Evolutionary conservation across 1,139 yeast species (phyloP), one percentile per base, ranked within the genome.

Genomic region (Sugiyamaella paludigena): DNA sequence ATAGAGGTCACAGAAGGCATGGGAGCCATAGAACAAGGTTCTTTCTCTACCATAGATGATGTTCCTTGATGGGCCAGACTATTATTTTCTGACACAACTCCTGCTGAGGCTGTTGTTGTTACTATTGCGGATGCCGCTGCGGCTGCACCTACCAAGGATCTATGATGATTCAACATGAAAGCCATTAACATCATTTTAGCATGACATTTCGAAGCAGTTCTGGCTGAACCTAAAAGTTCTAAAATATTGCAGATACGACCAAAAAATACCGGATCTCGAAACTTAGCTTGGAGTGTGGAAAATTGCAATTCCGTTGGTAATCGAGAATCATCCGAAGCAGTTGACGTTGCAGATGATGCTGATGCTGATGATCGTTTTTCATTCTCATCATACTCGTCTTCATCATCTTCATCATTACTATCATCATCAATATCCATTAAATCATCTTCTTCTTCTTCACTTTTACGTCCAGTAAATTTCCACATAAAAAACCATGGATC

Each of bases 161-260:
- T 42, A 37, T 55, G 55, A 39, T 56, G 59, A 42, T 51, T 49
- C 34, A 60, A 43, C 60, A 59, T 56, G 36, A 55, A 57, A 15
- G 60, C 64, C 53, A 60, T 56, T 15, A 60, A 51, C 8, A 60
- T 36, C 49, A 58, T 44, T 43, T 60, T 60, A 32, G 62, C 55
- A 40, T 59, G 60, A 47, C 63, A 60, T 32, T 43, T 40, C 29
- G 59, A 51, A 11, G 58, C 52, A 7, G 57, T 43, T 36, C 45
- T 54, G 34, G 54, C 59, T 12, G 50, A 52, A 7, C 58, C 61
- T 38, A 59, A 38, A 9, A 55, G 48, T 36, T 46, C 52, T 50
- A 60, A 45, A 15, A 60, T 42, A 28, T 35, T 33, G 27, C 54
- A 40, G 5, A 59, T 47, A 29, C 45, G 36, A 6, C 35, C 27